Evolutionary conservation across 2,329 filamentous ascomycete genomes (phyloP).

Genomic region (Plenodomus biglobosus): DNA sequence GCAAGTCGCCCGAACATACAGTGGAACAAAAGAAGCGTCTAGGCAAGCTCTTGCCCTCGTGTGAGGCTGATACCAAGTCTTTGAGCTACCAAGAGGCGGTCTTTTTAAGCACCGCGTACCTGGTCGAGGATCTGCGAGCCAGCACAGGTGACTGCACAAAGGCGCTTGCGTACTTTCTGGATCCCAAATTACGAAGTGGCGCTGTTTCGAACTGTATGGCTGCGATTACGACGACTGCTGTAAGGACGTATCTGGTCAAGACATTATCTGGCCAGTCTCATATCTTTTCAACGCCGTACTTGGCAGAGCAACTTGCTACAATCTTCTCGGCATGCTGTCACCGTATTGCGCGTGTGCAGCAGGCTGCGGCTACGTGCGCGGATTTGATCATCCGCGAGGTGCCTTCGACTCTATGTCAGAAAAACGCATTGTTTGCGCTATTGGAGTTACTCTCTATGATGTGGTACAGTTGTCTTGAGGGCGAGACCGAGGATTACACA

Average conservation of each 20-base stretch:
- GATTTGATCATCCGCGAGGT: conserved; percentile 82
- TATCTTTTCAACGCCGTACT: conserved; percentile 84
- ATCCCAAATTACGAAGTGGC: conserved; percentile 72
- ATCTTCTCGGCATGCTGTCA: conserved; percentile 92
- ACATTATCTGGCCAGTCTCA: conserved; percentile 71
- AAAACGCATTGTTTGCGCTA: conserved; percentile 86
- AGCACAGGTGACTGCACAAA: conserved; percentile 87
- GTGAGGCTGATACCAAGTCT: conserved; percentile 74
- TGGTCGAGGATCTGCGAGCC: conserved; percentile 86
- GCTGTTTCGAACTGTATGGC: conserved; percentile 65
- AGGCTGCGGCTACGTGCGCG: conserved; percentile 79
- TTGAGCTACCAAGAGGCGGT: conserved; percentile 89
- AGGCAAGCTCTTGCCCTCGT: conserved; percentile 70
- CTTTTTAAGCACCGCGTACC: conserved; percentile 85
- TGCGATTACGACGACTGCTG: conserved; percentile 65
- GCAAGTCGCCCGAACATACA: conserved; percentile 77
- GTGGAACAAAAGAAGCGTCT: conserved; percentile 79
- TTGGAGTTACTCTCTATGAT: conserved; percentile 90
- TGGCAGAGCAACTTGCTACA: conserved; percentile 81
- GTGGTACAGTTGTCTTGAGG: conserved; percentile 93
- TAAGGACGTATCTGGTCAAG: conserved; percentile 77
- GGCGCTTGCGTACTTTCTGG: conserved; percentile 88
- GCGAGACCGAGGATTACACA: conserved; percentile 90
- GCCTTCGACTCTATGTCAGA: conserved; percentile 87
- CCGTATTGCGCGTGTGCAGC: conserved; percentile 86